These are phyloP conservation scores for Beauveria rudraprayagi DNA, from an alignment of 2,329 filamentous ascomycete species.

Conservation along the genomic window DNA sequence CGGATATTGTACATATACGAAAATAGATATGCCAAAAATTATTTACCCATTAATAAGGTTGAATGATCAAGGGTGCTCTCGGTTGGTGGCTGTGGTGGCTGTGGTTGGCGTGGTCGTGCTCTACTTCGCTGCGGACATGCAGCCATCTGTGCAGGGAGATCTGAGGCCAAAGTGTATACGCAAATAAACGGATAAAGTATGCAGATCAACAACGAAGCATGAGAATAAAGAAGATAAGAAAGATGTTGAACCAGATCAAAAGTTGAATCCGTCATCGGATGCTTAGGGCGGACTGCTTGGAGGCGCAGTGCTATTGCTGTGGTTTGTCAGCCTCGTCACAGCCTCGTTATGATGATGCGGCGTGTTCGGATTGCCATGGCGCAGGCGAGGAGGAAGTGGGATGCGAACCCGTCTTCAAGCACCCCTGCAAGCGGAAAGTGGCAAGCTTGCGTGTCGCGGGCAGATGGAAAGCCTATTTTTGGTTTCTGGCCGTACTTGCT, in stretches of 20 bases:
- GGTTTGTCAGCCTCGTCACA: background rate
- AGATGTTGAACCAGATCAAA: too few species aligned
- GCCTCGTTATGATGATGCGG: constrained; percentile 3
- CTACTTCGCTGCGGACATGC: too few species aligned
- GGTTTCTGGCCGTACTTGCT: too few species aligned
- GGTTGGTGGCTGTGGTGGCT: background rate
- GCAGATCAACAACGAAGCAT: background rate
- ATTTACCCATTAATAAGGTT: too few species aligned
- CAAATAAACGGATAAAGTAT: too few species aligned
- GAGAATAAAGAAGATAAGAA: background rate
- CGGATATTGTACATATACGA: background rate
- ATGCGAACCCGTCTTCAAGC: too few species aligned
- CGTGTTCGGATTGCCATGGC: background rate
- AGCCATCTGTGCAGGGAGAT: too few species aligned
- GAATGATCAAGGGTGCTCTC: background rate
- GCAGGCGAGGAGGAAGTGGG: background rate
- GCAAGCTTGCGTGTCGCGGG: too few species aligned
- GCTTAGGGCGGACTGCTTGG: background rate
- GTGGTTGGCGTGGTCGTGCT: too few species aligned
- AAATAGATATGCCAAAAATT: background rate
- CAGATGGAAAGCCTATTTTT: too few species aligned
- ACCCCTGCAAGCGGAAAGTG: too few species aligned
- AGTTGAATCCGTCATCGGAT: background rate
- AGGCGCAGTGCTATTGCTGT: background rate
- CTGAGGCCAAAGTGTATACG: too few species aligned